phyloP scores from a whole-genome alignment of 352 stramenopile species.

The Pythium dissotocum region DNA sequence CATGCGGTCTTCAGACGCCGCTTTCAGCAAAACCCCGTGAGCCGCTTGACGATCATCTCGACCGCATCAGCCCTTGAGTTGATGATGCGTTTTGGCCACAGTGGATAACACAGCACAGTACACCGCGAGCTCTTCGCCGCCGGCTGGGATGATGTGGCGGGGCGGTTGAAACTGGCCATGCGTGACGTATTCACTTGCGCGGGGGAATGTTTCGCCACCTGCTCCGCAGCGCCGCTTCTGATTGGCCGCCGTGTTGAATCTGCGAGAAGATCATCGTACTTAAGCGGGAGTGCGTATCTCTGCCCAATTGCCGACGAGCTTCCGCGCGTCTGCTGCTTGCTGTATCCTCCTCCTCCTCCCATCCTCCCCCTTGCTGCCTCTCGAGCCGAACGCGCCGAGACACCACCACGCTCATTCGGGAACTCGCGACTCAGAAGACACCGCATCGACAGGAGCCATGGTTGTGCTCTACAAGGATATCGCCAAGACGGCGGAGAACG shows the following conservation, averaged over 20 bases:
- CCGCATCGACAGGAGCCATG: constrained; percentile 35
- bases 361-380: constrained; percentile 4
- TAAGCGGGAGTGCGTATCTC: constrained; percentile 33
- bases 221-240: constrained; percentile 13
- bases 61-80: not conserved
- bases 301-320: constrained; percentile 8
- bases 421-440: constrained; percentile 37
- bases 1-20: too few relatives aligned
- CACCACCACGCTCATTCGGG: constrained; percentile 38
- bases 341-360: not conserved
- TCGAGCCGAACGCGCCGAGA: not conserved
- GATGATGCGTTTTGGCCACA: not conserved
- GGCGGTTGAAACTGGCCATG: constrained; percentile 19
- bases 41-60: too few relatives aligned
- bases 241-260: constrained; percentile 39
- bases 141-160: constrained; percentile 31
- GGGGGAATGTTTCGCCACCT: constrained; percentile 16
- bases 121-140: not conserved
- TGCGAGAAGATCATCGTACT: constrained; percentile 42
- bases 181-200: constrained; percentile 18
- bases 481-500: constrained; percentile 82
- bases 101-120: not conserved
- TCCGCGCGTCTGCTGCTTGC: constrained; percentile 6
- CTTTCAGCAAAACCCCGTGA: too few relatives aligned
- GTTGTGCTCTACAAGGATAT: constrained; percentile 88